Conservation (phyloP, 768 basidiomycete genomes). For the Hericium alpestre region DNA sequence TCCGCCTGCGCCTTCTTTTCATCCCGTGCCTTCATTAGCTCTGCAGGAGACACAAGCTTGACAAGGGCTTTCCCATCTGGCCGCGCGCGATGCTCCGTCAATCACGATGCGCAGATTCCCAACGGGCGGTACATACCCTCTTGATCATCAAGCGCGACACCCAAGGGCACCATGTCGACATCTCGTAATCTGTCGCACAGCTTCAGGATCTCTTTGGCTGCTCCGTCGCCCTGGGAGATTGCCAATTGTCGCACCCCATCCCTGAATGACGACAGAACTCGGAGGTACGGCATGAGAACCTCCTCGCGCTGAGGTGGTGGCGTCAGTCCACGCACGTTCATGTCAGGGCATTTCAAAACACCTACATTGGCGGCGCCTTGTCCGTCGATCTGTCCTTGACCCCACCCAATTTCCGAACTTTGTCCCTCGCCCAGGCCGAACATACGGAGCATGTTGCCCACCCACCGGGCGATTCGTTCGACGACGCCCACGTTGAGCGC, state of each 20-base stretch:
- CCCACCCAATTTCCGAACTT: slow-evolving; percentile 75
- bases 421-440: slow-evolving; percentile 73
- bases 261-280: slow-evolving; percentile 78
- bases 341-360: slow-evolving; percentile 9
- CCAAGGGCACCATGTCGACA: slow-evolving; percentile 81
- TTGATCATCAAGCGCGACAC: slow-evolving; percentile 93
- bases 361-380: slow-evolving; percentile 42
- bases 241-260: slow-evolving; percentile 80
- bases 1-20: slow-evolving; percentile 71
- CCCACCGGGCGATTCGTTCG: slow-evolving; percentile 56
- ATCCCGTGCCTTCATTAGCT: slow-evolving; percentile 76
- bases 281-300: slow-evolving; percentile 80
- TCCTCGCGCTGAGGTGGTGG: slow-evolving; percentile 56
- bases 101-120: slow-evolving; percentile 1
- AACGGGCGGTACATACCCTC: slow-evolving; percentile 45
- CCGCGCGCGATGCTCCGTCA: background rate
- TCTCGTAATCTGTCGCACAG: slow-evolving; percentile 88
- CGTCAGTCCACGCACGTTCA: background rate
- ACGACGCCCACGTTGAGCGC: slow-evolving; percentile 53
- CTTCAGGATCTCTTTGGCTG: slow-evolving; percentile 70
- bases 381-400: slow-evolving; percentile 40
- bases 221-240: slow-evolving; percentile 53
- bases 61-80: slow-evolving; percentile 90
- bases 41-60: slow-evolving; percentile 77
- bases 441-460: slow-evolving; percentile 62